phyloP scores from a whole-genome alignment of 2,329 filamentous ascomycete species.

The Alternaria solani region DNA sequence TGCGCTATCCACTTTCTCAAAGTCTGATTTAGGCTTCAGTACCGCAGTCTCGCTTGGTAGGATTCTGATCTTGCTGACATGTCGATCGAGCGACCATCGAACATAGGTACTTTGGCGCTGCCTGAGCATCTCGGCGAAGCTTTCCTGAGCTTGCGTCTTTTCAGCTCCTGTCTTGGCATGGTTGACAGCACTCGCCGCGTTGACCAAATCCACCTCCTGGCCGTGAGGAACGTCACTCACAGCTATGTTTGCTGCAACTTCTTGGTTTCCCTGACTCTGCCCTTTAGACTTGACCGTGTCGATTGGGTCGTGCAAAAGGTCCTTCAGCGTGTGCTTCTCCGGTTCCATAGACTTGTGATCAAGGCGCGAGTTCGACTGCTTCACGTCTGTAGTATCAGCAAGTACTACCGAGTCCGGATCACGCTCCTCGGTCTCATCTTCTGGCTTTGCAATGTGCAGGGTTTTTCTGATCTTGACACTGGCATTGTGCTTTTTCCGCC shows the following conservation, averaged over 20 bases:
- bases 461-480: slow-evolving; percentile 33
- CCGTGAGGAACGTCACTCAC: slow-evolving; percentile 57
- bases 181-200: slow-evolving; percentile 39
- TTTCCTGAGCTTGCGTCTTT: slow-evolving; percentile 25
- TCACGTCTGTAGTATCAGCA: slow-evolving; percentile 16
- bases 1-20: slow-evolving; percentile 30
- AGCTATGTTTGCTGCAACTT: slow-evolving; percentile 40
- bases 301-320: slow-evolving; percentile 36
- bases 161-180: slow-evolving; percentile 22
- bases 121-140: slow-evolving; percentile 31
- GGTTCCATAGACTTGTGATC: slow-evolving; percentile 20
- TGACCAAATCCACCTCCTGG: slow-evolving; percentile 48
- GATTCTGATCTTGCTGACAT: slow-evolving; percentile 45
- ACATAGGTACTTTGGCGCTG: slow-evolving; percentile 46
- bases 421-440: slow-evolving; percentile 19
- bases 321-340: slow-evolving; percentile 35
- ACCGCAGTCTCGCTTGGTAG: slow-evolving; percentile 31
- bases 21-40: slow-evolving; percentile 31
- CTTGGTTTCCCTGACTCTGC: slow-evolving; percentile 27
- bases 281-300: slow-evolving; percentile 35
- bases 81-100: slow-evolving; percentile 49
- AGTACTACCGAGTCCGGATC: slow-evolving; percentile 20
- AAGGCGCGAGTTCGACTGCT: slow-evolving; percentile 30
- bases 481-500: slow-evolving; percentile 30
- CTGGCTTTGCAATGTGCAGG: slow-evolving; percentile 32